These are phyloP conservation scores for Rubus parviflorus DNA, from an alignment of 306 rosid species.

Conservation along the genomic window DNA sequence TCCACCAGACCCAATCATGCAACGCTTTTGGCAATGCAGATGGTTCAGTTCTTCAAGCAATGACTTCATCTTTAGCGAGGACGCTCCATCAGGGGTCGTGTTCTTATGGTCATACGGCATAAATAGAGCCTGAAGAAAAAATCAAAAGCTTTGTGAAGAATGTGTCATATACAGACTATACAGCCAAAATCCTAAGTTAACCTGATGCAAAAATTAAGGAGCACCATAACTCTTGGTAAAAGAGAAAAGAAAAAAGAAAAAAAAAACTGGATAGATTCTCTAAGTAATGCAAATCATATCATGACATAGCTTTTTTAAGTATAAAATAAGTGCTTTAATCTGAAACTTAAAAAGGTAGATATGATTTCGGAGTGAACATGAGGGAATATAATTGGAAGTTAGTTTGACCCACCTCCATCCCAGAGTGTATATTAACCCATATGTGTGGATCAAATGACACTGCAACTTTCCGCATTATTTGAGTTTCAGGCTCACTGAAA, in stretches of 20 bases:
- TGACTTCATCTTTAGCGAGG: slow-evolving; percentile 64
- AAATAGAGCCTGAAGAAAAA: slow-evolving; percentile 72
- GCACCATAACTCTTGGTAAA: background rate
- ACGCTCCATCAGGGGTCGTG: slow-evolving; percentile 71
- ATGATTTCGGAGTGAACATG: background rate
- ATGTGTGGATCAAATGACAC: slow-evolving; percentile 87
- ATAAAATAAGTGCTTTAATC: background rate
- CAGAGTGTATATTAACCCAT: slow-evolving; percentile 97
- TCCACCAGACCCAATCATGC: slow-evolving; percentile 96
- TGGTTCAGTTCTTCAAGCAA: slow-evolving; percentile 80
- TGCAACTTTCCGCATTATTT: slow-evolving; percentile 87
- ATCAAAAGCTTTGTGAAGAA: slow-evolving; percentile 1
- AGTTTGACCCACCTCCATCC: slow-evolving; percentile 76
- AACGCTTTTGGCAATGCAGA: slow-evolving; percentile 72
- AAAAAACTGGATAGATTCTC: background rate
- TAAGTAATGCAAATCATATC: background rate
- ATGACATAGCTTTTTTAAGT: background rate
- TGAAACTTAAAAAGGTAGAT: background rate
- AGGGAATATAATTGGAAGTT: background rate
- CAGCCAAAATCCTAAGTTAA: background rate
- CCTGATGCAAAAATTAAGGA: background rate
- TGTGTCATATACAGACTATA: background rate
- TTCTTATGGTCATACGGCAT: slow-evolving; percentile 99
- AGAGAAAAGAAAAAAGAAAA: background rate
- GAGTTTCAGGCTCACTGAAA: slow-evolving; percentile 98